Conservation (phyloP, 2,329 filamentous ascomycete genomes). For the Tolypocladium sp. region DNA sequence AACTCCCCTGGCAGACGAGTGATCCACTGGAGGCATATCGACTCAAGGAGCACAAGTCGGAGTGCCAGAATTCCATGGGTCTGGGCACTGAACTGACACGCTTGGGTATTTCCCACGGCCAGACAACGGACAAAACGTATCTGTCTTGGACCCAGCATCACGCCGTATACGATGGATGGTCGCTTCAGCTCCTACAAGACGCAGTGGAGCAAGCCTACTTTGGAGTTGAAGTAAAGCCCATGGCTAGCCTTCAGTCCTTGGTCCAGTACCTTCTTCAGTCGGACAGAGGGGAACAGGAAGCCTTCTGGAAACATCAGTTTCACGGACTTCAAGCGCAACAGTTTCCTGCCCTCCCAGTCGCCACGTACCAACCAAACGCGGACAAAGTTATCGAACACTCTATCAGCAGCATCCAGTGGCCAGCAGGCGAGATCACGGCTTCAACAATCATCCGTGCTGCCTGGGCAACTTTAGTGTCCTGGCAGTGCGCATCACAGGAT, state of each 20-base stretch:
- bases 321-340: not conserved
- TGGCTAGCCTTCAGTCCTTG: not conserved
- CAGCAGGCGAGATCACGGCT: not conserved
- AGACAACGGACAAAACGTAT: not conserved
- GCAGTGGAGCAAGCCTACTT: not conserved
- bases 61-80: not conserved
- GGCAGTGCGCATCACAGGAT: not conserved
- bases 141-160: not conserved
- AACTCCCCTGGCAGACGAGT: not conserved
- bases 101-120: not conserved
- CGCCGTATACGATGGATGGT: not conserved
- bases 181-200: not conserved
- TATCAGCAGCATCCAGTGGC: not conserved
- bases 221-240: not conserved
- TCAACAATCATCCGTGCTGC: not conserved
- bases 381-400: not conserved
- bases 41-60: not conserved
- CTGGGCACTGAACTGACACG: not conserved
- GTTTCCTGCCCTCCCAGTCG: not conserved
- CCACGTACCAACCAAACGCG: not conserved
- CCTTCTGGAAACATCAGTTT: not conserved
- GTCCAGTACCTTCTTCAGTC: not conserved
- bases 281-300: not conserved
- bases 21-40: not conserved
- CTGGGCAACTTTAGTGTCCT: not conserved